Percentiles rank a stretch among this genome's conserved stretches.
phyloP scores from a whole-genome alignment of 1,284 basidiomycete genomes.

The Austroboletus olivaceoglutinosus region DNA sequence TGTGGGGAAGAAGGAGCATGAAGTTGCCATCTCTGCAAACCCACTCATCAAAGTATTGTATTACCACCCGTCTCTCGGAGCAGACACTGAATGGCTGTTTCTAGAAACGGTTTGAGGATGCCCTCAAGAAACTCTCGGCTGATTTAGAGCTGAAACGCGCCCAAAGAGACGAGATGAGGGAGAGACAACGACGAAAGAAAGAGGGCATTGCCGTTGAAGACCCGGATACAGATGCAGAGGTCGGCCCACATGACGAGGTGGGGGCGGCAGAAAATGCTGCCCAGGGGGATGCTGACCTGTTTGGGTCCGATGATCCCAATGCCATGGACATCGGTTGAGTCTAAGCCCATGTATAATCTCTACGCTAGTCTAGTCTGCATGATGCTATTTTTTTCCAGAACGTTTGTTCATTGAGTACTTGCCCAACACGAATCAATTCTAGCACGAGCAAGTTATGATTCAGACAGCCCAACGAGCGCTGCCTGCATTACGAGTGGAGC shows the following conservation, averaged over 20 bases:
- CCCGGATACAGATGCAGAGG: slow-evolving; percentile 46
- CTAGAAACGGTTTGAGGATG: slow-evolving; percentile 92
- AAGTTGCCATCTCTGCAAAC: slow-evolving; percentile 86
- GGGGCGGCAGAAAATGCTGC: slow-evolving; percentile 28
- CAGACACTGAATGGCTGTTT: slow-evolving; percentile 8
- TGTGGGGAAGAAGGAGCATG: slow-evolving; percentile 81
- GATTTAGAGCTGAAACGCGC: slow-evolving; percentile 86
- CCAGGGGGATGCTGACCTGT: slow-evolving; percentile 43
- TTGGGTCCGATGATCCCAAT: slow-evolving; percentile 52
- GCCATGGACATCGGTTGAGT: slow-evolving; percentile 44
- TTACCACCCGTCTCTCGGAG: background rate
- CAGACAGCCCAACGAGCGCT: slow-evolving; percentile 46
- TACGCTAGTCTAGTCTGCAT: background rate
- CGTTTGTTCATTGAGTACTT: background rate
- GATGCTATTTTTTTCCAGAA: background rate
- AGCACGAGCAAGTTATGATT: background rate
- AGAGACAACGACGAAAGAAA: slow-evolving; percentile 63
- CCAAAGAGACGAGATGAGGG: slow-evolving; percentile 75
- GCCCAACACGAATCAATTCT: slow-evolving; percentile 2
- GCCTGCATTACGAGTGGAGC: slow-evolving; percentile 68
- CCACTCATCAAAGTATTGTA: slow-evolving; percentile 75
- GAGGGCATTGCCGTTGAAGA: slow-evolving; percentile 55
- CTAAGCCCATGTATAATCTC: background rate
- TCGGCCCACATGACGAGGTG: slow-evolving; percentile 39
- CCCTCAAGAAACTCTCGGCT: slow-evolving; percentile 80